Evolutionary conservation across 768 basidiomycete genomes (phyloP), one percentile per base, ranked within the genome.

Genomic region (Amanita subjunquillea): DNA sequence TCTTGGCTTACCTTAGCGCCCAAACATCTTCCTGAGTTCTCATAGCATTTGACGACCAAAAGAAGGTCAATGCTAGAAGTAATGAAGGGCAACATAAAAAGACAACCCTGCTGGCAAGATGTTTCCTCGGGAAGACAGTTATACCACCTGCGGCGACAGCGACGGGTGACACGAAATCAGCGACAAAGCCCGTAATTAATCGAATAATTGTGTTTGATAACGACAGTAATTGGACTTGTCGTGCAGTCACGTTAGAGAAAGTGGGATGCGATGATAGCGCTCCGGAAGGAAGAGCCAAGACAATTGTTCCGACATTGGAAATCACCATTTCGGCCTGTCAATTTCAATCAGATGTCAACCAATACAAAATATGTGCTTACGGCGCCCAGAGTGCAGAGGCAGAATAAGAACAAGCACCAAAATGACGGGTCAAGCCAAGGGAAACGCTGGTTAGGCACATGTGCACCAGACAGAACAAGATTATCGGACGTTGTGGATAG

Each of bases 261-360:
- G 65, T 32, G 51, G 55, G 38, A 55, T 48, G 13, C 56, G 34
- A 27, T n/a, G 48, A 58, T 17, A 34, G 34, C 4, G 63, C 58
- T 9, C 57, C 48, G 13, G 66, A 60, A 7, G 80, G 78, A 34
- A 89, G 74, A 12, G 88, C 82, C 3, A 83, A 66, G 12, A 84
- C 75, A 48, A 91, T 85, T 1, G 84, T 80, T 36, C 87, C 88
- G 44, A 91, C 82, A 59, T 89, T 91, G 17, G 87, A 83, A 17
- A 91, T 81, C 20, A 91, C 73, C 87, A 88, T 90, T 64, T 90
- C 87, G 43, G 76, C 78, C 85, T 87, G 38, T 41, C 54, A 3
- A 34, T 2, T 13, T 29, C 50, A 51, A 39, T 47, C 54, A 22
- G 41, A 27, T 39, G 40, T 38, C 17, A 23, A 43, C 15, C 27